These are phyloP conservation scores for Diaporthe caulivora DNA, from an alignment of 2,329 filamentous ascomycete genomes.

Conservation along the genomic window DNA sequence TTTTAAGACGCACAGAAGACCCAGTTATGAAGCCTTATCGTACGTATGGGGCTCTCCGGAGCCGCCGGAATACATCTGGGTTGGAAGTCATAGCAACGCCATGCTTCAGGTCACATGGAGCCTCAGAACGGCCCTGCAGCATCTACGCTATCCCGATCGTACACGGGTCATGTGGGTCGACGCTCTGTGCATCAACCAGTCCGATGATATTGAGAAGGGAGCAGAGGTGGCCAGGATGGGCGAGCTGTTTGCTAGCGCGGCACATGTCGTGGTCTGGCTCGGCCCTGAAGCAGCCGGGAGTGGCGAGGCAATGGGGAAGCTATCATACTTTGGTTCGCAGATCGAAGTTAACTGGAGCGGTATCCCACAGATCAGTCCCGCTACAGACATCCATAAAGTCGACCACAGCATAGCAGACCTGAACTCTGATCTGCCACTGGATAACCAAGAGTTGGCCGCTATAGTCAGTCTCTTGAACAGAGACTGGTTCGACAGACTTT, in stretches of 20 bases:
- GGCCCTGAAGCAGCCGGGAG: neutral
- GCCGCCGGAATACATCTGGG: neutral
- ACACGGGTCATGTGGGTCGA: conserved; percentile 21
- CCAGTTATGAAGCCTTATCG: neutral
- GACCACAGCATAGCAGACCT: neutral
- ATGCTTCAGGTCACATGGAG: neutral
- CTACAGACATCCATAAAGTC: neutral
- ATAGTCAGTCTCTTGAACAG: neutral
- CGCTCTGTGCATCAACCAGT: conserved; percentile 21
- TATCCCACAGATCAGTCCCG: neutral
- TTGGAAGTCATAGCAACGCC: neutral
- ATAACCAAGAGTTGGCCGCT: neutral
- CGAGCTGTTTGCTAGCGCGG: conserved; percentile 5
- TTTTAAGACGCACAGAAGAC: neutral
- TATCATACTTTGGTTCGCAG: neutral
- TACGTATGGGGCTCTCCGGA: conserved; percentile 6
- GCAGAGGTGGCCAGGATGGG: conserved; percentile 9
- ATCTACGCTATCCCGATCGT: neutral
- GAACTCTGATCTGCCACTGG: neutral
- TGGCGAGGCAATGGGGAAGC: neutral
- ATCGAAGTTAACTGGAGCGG: neutral
- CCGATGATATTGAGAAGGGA: conserved; percentile 3
- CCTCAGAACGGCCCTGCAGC: neutral
- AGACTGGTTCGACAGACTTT: neutral
- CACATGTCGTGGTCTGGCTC: conserved; percentile 24